Base-by-base conservation (phyloP, 805 yeast species). In the Starmera quercuum region DNA sequence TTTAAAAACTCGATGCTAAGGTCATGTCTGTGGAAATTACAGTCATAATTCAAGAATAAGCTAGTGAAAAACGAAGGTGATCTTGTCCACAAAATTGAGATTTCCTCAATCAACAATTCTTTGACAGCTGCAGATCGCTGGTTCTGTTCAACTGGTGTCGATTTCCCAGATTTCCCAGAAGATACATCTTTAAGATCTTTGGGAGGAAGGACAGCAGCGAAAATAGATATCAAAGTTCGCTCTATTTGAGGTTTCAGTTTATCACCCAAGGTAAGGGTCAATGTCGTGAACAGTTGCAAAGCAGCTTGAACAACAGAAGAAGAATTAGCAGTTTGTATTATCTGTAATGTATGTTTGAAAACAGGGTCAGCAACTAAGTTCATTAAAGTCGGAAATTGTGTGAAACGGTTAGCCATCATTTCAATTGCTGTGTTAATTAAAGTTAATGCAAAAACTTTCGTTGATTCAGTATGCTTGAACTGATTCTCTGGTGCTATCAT, bases 21-120 rank as follows among this genome's bases (percentile, higher is more conserved):
- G 53, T 92, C 96, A 2, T 80, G 69, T 44, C 90, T 75, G 39
- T 86, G 95, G 43, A 86, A 78, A 51, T 86, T 90, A 58, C 97
- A 90, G 55, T 92, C 98, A 54, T 78, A 92, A 36, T 78, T 79
- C 35, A 83, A 78, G 53, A 83, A 92, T 23, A 88, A 56, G 29
- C 76, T 72, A 11, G 86, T 73, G 54, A 87, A 86, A 37, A 85
- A 78, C 4, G 71, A 61, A 2, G 95, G 90, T 1, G 84, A 75
- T 37, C 95, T 70, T 5, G 80, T 71, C 95, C 94, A 83, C 20
- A 83, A 58, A 31, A 81, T 75, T 4, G 95, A 83, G 2, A 90
- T 59, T 10, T 88, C 78, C 57, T 92, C 98, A 27, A 88, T 71
- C 44, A 92, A 66, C 39, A 84, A 66, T 53, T 92, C 98, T 44